Conservation (phyloP, 371 early-diverging fungal genomes). For the Mucor piriformis region DNA sequence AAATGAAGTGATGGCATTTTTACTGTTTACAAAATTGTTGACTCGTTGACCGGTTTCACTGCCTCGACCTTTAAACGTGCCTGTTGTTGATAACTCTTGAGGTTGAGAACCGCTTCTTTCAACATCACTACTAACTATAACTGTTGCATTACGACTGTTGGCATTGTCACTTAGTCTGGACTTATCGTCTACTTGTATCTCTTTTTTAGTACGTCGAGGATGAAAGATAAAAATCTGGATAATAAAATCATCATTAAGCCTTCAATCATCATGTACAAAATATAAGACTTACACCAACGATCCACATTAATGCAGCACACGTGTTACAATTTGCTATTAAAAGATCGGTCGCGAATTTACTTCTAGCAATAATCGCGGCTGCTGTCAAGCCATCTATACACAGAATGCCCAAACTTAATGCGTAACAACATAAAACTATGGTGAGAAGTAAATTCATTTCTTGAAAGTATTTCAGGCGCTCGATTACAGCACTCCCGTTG, state of each 20-base stretch:
- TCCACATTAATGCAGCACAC: not conserved
- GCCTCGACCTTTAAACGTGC: too few relatives aligned
- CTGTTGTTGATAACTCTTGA: not conserved
- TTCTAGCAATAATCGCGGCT: not conserved
- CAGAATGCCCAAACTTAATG: not conserved
- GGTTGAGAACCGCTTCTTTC: not conserved
- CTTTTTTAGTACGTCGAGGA: not conserved
- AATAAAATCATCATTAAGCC: not conserved
- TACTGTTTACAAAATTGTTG: too few relatives aligned
- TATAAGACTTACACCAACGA: not conserved
- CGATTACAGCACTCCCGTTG: not conserved
- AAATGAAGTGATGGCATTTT: too few relatives aligned
- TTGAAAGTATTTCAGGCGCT: not conserved
- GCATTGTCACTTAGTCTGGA: not conserved
- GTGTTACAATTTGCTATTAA: not conserved
- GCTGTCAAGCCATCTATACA: not conserved
- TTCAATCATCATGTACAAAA: not conserved
- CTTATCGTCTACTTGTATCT: not conserved
- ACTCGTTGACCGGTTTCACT: too few relatives aligned
- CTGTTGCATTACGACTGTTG: not conserved
- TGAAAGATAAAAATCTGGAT: not conserved
- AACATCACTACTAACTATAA: not conserved
- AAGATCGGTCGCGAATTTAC: not conserved
- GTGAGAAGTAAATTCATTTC: not conserved
- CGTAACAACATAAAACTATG: not conserved